A percentile compares a stretch with the other conserved stretches of the same genome.
Evolutionary conservation across 257 asterid genomes (phyloP).

Genomic region (Nicotiana undulata): DNA sequence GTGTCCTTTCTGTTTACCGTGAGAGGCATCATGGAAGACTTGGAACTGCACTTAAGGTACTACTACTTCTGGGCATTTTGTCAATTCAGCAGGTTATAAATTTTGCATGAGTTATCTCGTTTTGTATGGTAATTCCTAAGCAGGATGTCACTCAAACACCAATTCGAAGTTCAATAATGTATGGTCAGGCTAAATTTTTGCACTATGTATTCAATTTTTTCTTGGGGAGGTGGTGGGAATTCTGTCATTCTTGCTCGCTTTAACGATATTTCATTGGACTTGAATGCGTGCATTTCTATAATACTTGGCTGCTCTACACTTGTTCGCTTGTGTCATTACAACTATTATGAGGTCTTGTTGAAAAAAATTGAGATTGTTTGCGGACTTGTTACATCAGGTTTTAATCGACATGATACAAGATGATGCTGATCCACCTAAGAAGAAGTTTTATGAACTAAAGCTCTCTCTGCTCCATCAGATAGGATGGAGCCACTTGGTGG

Average conservation of each 20-base stretch:
- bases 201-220: neutral
- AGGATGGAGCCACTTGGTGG: constrained; percentile 74
- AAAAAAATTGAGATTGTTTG: neutral
- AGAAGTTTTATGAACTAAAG: constrained; percentile 68
- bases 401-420: constrained; percentile 70
- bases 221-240: neutral
- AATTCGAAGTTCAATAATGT: too few relatives aligned
- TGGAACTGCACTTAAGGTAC: constrained; percentile 89
- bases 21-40: constrained; percentile 73
- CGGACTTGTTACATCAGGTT: constrained; percentile 35
- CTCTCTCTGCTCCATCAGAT: constrained; percentile 59
- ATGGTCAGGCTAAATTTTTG: too few relatives aligned
- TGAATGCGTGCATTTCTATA: neutral
- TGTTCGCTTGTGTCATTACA: neutral
- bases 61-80: neutral
- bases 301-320: neutral
- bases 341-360: neutral
- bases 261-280: neutral
- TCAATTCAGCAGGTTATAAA: neutral
- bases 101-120: neutral
- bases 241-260: neutral
- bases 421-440: constrained; percentile 77
- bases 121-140: too few relatives aligned
- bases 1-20: constrained; percentile 53
- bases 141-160: too few relatives aligned